Evolutionary conservation across 768 basidiomycete species (phyloP).

Genomic region (Nidularia pulvinata): DNA sequence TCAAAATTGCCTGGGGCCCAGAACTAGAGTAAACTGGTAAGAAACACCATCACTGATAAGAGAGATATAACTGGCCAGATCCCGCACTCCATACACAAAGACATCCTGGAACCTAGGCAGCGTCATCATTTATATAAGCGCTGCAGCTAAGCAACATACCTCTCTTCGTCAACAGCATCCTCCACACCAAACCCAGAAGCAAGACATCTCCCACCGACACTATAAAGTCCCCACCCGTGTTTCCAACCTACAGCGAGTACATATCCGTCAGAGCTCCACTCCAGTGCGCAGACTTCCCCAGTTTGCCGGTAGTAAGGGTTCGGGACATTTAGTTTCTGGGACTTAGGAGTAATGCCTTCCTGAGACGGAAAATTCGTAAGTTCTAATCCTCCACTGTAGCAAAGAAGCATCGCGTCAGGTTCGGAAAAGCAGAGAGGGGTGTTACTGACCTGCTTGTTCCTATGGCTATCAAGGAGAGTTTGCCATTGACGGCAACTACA

Average conservation of each 20-base stretch:
- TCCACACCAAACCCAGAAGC: constrained; percentile 77
- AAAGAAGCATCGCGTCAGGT: constrained; percentile 1
- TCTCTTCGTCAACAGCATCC: constrained; percentile 55
- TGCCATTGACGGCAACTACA: constrained; percentile 67
- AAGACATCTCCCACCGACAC: constrained; percentile 85
- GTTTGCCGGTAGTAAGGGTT: constrained; percentile 56
- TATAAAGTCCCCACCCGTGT: constrained; percentile 89
- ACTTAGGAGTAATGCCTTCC: constrained; percentile 53
- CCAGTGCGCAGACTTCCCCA: constrained; percentile 66
- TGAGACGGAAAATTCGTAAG: constrained; percentile 70
- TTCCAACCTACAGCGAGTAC: constrained; percentile 93
- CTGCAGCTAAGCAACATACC: constrained; percentile 23
- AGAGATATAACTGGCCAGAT: constrained; percentile 54
- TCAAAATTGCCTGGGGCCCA: constrained; percentile 96
- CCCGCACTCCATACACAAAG: constrained; percentile 81
- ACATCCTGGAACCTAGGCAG: constrained; percentile 65
- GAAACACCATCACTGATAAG: neutral
- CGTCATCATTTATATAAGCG: constrained; percentile 2
- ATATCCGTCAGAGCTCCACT: constrained; percentile 97
- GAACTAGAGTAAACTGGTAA: constrained; percentile 49
- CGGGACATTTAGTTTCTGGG: constrained; percentile 63
- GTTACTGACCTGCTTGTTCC: constrained; percentile 70
- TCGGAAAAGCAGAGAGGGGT: neutral
- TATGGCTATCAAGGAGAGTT: constrained; percentile 82
- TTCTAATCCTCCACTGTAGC: constrained; percentile 60